phyloP scores from a whole-genome alignment of 495 filamentous ascomycete species.

The Aspergillus panamensis region DNA sequence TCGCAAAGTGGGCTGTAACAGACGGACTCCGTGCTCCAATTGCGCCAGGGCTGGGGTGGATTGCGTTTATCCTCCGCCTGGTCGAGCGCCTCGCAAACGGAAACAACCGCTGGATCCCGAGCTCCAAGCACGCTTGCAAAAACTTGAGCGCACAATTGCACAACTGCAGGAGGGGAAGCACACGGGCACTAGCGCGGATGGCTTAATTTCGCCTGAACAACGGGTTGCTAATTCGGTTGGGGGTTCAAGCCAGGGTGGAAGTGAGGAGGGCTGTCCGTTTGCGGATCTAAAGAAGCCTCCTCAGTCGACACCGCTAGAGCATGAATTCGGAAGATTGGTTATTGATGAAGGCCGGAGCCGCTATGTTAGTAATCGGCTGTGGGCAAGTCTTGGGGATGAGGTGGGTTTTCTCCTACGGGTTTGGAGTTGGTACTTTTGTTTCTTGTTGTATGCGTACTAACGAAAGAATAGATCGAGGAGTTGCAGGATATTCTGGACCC shows the following conservation, averaged over 20 bases:
- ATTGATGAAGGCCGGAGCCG: conserved; percentile 76
- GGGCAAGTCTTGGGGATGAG: conserved; percentile 86
- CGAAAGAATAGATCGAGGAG: conserved; percentile 57
- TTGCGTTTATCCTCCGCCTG: conserved; percentile 81
- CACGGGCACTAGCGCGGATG: neutral
- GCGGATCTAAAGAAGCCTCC: conserved; percentile 29
- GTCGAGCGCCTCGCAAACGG: conserved; percentile 69
- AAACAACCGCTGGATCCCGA: conserved; percentile 69
- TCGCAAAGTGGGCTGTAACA: conserved; percentile 87
- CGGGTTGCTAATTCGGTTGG: conserved; percentile 8
- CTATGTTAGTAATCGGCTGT: conserved; percentile 87
- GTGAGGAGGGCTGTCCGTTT: conserved; percentile 28
- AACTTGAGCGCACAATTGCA: conserved; percentile 79
- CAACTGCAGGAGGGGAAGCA: conserved; percentile 46
- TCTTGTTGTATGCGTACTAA: conserved; percentile 10
- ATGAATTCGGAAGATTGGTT: conserved; percentile 76
- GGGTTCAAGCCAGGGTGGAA: conserved; percentile 13
- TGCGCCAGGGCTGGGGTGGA: conserved; percentile 73
- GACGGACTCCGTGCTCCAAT: conserved; percentile 77
- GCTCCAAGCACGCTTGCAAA: conserved; percentile 69
- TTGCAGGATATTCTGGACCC: conserved; percentile 67
- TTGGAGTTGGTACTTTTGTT: neutral
- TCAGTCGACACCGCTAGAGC: conserved; percentile 43
- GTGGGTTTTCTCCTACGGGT: conserved; percentile 35
- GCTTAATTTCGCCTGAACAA: conserved; percentile 5